phyloP scores from a whole-genome alignment of 2,329 filamentous ascomycete genomes.

The Acrocalymma vagum region DNA sequence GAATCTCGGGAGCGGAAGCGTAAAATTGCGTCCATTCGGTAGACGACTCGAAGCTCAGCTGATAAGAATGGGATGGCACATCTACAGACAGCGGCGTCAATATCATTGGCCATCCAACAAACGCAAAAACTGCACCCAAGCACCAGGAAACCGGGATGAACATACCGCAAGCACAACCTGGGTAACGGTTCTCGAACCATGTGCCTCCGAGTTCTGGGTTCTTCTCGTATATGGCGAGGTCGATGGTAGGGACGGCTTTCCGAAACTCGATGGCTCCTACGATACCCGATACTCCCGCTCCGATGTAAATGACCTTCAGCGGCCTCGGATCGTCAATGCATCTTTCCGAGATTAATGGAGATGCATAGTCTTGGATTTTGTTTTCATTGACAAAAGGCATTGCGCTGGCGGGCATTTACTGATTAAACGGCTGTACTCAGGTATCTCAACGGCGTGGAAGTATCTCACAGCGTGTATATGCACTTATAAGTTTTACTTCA shows the following conservation, averaged over 20 bases:
- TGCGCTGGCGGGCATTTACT: too few species aligned
- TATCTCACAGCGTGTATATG: too few species aligned
- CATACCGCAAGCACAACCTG: constrained; percentile 58
- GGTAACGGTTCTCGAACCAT: neutral
- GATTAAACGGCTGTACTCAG: too few species aligned
- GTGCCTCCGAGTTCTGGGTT: constrained; percentile 49
- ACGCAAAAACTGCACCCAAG: too few species aligned
- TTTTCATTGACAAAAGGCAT: too few species aligned
- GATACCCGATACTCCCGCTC: constrained; percentile 69
- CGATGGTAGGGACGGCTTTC: constrained; percentile 70
- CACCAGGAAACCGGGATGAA: too few species aligned
- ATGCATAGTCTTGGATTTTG: too few species aligned
- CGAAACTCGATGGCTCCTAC: constrained; percentile 70
- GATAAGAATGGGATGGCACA: constrained; percentile 37
- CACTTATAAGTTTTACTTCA: too few species aligned
- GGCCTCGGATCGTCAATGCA: constrained; percentile 20
- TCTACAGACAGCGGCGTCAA: too few species aligned
- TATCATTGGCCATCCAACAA: too few species aligned
- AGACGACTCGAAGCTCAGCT: constrained; percentile 48
- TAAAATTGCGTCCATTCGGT: constrained; percentile 48
- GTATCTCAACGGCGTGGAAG: too few species aligned
- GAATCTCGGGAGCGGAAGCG: constrained; percentile 43
- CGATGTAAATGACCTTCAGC: constrained; percentile 64
- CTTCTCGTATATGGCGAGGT: constrained; percentile 58
- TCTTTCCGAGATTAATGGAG: too few species aligned